phyloP scores from a whole-genome alignment of 1,139 yeast genomes.

The Debaryomyces fabryi region DNA sequence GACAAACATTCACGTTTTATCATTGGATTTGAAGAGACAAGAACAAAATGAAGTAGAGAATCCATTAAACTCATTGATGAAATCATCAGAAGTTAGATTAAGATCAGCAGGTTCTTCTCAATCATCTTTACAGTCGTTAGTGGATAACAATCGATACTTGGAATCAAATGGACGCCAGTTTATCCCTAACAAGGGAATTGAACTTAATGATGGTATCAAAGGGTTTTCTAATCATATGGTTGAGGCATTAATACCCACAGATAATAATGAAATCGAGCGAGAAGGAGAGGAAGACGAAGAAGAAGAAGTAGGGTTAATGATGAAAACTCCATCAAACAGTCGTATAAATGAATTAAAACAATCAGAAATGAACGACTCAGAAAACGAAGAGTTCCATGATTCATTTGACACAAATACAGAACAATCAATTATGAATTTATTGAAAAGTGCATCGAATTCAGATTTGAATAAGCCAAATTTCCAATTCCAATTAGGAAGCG shows the following conservation, averaged over 20 bases:
- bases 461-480: not conserved
- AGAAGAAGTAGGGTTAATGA: conserved; percentile 13
- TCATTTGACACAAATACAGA: conserved; percentile 47
- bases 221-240: conserved; percentile 47
- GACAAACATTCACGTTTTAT: conserved; percentile 40
- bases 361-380: conserved; percentile 16
- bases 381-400: conserved; percentile 31
- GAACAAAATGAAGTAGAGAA: conserved; percentile 27
- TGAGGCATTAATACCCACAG: conserved; percentile 34
- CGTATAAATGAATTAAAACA: conserved; percentile 3
- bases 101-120: conserved; percentile 47
- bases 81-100: conserved; percentile 33
- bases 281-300: conserved; percentile 15
- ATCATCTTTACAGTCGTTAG: conserved; percentile 46
- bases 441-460: conserved; percentile 23
- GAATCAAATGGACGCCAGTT: conserved; percentile 27
- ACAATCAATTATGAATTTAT: conserved; percentile 45
- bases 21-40: conserved; percentile 31
- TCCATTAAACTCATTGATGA: conserved; percentile 38
- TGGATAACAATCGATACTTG: conserved; percentile 39
- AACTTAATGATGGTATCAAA: conserved; percentile 48
- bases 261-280: conserved; percentile 4
- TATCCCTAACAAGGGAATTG: conserved; percentile 32
- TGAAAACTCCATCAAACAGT: conserved; percentile 4
- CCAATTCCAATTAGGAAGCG: not conserved